These are phyloP conservation scores for Exophiala viscosa DNA, from an alignment of 2,329 filamentous ascomycete species.

Conservation along the genomic window DNA sequence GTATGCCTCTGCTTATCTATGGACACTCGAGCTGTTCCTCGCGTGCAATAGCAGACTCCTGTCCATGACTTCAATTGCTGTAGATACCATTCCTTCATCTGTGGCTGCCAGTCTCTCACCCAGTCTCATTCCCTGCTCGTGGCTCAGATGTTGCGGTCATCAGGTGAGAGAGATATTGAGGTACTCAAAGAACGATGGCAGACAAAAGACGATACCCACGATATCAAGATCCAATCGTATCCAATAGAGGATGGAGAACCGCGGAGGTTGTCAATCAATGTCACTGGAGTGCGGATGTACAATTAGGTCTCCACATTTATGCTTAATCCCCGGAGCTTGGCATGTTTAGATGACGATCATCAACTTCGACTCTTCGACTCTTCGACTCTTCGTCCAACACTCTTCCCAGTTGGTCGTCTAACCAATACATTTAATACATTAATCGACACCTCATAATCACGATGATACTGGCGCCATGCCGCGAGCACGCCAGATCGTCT, in stretches of 20 bases:
- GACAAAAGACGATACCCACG: slow-evolving; percentile 26
- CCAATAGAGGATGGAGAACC: background rate
- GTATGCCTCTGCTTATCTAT: too few species aligned
- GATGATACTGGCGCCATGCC: slow-evolving; percentile 14
- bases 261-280: too few species aligned
- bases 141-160: background rate
- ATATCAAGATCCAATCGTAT: slow-evolving; percentile 9
- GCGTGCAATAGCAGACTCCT: background rate
- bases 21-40: background rate
- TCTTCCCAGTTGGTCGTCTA: too few species aligned
- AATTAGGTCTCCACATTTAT: too few species aligned
- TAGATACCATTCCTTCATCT: background rate
- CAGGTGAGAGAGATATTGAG: slow-evolving; percentile 22
- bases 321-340: background rate
- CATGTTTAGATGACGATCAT: too few species aligned
- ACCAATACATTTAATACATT: background rate
- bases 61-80: background rate
- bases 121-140: background rate
- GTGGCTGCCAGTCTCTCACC: background rate
- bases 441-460: background rate
- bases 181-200: slow-evolving; percentile 26
- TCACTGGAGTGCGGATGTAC: too few species aligned
- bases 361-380: too few species aligned
- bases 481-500: slow-evolving; percentile 47
- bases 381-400: too few species aligned